These are phyloP conservation scores for Zalaria obscura DNA, from an alignment of 2,329 filamentous ascomycete species.

Conservation along the genomic window DNA sequence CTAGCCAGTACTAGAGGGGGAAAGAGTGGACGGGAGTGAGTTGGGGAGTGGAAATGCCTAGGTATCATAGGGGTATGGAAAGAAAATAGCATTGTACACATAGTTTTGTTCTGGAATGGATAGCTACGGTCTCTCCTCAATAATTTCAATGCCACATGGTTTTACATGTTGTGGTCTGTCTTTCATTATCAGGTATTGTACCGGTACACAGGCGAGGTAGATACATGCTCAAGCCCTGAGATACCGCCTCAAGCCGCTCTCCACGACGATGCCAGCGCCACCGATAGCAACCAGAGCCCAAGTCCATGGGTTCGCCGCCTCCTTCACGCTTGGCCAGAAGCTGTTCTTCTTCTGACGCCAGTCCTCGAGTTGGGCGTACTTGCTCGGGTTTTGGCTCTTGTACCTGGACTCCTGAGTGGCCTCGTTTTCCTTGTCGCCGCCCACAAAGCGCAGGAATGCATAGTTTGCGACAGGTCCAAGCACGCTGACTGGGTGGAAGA, in stretches of 20 bases:
- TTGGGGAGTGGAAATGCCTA: no score
- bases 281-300: slow-evolving; percentile 39
- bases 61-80: no score
- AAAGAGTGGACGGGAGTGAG: background rate
- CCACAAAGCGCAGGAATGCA: slow-evolving; percentile 40
- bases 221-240: background rate
- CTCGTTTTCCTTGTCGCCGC: slow-evolving; percentile 43
- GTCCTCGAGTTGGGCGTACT: slow-evolving; percentile 37
- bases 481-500: slow-evolving; percentile 40
- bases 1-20: slow-evolving; percentile 31
- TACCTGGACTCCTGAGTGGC: slow-evolving; percentile 39
- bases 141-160: no score
- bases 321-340: slow-evolving; percentile 41
- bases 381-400: slow-evolving; percentile 32
- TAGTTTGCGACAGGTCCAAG: slow-evolving; percentile 46
- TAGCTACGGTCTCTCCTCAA: no score
- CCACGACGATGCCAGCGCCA: slow-evolving; percentile 32
- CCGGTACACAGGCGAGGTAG: slow-evolving; percentile 2
- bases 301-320: slow-evolving; percentile 41
- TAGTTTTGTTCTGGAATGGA: no score
- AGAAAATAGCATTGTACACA: no score
- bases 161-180: no score
- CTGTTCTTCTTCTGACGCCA: slow-evolving; percentile 43
- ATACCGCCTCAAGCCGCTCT: slow-evolving; percentile 22
- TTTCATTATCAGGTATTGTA: no score